phyloP scores from a whole-genome alignment of 805 yeast species.

The Candida oleophila region DNA sequence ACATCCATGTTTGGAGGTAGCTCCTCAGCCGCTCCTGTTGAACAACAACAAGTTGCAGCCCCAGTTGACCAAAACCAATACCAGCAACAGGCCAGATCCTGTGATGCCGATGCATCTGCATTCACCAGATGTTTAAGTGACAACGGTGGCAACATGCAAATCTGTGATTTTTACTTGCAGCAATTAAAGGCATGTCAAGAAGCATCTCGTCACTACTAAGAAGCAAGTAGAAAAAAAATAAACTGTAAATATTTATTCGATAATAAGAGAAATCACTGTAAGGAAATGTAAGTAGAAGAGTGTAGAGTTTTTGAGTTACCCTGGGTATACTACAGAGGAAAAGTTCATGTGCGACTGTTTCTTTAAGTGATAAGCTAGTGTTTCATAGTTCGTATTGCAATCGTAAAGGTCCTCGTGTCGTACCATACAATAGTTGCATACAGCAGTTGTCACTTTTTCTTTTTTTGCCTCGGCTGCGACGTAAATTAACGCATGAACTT shows the following conservation, averaged over 20 bases:
- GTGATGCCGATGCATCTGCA: slow-evolving; percentile 92
- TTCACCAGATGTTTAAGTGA: slow-evolving; percentile 95
- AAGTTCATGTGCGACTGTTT: no score
- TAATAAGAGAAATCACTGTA: no score
- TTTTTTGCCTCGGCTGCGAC: no score
- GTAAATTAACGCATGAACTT: no score
- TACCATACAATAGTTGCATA: no score
- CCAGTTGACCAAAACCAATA: slow-evolving; percentile 40
- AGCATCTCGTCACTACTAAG: slow-evolving; percentile 79
- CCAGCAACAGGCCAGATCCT: slow-evolving; percentile 51
- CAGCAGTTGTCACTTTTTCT: no score
- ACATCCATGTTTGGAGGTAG: slow-evolving; percentile 87
- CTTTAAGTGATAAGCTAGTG: no score
- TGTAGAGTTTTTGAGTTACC: no score
- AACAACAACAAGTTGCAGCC: slow-evolving; percentile 38
- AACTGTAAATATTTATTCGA: neutral
- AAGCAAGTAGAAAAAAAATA: neutral
- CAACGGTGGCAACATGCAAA: slow-evolving; percentile 93
- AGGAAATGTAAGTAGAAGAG: neutral
- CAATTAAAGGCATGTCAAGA: slow-evolving; percentile 97
- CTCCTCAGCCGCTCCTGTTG: slow-evolving; percentile 51
- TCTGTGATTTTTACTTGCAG: slow-evolving; percentile 95
- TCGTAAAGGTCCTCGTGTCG: no score
- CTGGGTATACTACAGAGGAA: no score
- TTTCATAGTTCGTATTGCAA: no score